These are phyloP conservation scores for Boletellus emodensis DNA, from an alignment of 768 basidiomycete genomes.

Conservation along the genomic window DNA sequence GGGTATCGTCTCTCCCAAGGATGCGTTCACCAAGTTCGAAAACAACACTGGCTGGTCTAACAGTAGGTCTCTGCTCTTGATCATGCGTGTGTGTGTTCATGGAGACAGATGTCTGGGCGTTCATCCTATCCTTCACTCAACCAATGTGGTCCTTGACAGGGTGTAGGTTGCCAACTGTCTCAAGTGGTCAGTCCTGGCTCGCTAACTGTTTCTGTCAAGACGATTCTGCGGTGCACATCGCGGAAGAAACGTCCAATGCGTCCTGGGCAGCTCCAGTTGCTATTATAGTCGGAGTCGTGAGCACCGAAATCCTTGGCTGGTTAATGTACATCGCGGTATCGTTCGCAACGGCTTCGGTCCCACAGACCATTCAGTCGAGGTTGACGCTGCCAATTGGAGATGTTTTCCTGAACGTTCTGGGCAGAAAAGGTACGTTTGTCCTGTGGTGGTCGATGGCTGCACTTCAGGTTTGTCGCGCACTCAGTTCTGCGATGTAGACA, in stretches of 20 bases:
- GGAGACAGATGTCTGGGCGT: conserved; percentile 19
- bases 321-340: conserved; percentile 40
- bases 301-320: conserved; percentile 40
- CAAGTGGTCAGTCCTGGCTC: background rate
- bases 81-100: background rate
- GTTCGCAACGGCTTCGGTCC: conserved; percentile 40
- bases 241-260: conserved; percentile 44
- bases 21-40: conserved; percentile 24
- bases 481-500: background rate
- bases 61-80: conserved; percentile 3
- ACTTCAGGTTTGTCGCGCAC: conserved; percentile 35
- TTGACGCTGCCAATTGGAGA: conserved; percentile 41
- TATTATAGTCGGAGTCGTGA: conserved; percentile 40
- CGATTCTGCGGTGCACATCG: conserved; percentile 46
- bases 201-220: conserved; percentile 24
- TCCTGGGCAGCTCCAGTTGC: conserved; percentile 42
- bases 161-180: conserved; percentile 8
- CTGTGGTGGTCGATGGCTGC: conserved; percentile 43
- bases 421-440: conserved; percentile 39
- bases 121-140: conserved; percentile 24
- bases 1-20: conserved; percentile 12
- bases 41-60: conserved; percentile 24
- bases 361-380: conserved; percentile 29
- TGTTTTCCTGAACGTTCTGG: conserved; percentile 37
- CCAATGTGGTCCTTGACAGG: conserved; percentile 27